These are phyloP conservation scores for Pyronema domesticum DNA, from an alignment of 495 filamentous ascomycete species.

Conservation along the genomic window DNA sequence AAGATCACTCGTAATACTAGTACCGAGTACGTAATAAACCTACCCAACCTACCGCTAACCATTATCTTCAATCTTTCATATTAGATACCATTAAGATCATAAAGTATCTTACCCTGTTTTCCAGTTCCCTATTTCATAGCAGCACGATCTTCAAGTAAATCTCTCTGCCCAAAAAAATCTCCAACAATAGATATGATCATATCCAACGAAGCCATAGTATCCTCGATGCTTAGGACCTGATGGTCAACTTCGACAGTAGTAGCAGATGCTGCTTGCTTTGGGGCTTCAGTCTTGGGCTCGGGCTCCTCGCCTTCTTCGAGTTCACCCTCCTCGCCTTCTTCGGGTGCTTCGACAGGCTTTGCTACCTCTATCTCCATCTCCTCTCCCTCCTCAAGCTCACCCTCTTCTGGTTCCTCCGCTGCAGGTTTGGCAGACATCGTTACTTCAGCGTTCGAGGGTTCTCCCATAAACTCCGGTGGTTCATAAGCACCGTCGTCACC, in stretches of 20 bases:
- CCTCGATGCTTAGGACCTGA: slow-evolving; percentile 9
- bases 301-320: background rate
- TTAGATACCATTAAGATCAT: too few species aligned
- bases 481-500: background rate
- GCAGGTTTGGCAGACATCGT: background rate
- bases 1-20: too few species aligned
- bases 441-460: slow-evolving; percentile 3
- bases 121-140: slow-evolving; percentile 1
- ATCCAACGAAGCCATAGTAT: slow-evolving; percentile 42
- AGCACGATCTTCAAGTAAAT: slow-evolving; percentile 43
- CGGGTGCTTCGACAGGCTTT: background rate
- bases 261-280: background rate
- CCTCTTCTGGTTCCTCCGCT: background rate
- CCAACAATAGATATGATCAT: slow-evolving; percentile 85
- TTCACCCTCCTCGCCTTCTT: background rate
- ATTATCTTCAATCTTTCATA: too few species aligned
- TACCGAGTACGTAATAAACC: too few species aligned
- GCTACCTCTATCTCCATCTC: slow-evolving; percentile 3
- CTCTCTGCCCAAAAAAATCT: slow-evolving; percentile 78
- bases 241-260: background rate
- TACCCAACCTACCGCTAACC: too few species aligned
- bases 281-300: slow-evolving; percentile 12
- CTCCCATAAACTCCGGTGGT: background rate
- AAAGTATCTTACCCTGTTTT: too few species aligned
- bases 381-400: background rate